Conservation (phyloP, 805 yeast genomes). For the Pichia deserticola region DNA sequence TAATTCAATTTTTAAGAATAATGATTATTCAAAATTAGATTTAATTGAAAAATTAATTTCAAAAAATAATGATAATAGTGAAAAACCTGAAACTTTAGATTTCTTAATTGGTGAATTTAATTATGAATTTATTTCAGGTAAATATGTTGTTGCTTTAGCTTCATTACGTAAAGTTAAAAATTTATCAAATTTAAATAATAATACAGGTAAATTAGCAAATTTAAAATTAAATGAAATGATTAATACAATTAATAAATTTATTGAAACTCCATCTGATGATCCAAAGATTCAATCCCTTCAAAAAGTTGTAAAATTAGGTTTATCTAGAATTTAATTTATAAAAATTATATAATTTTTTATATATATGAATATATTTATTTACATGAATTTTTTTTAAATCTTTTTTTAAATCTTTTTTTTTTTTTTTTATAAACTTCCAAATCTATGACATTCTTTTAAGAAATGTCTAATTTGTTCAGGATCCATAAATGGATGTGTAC, state of each 20-base stretch:
- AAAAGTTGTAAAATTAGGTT: conserved; percentile 11
- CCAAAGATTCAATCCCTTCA: conserved; percentile 8
- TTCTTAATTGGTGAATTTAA: conserved; percentile 11
- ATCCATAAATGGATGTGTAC: conserved; percentile 96
- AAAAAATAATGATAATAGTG: background rate
- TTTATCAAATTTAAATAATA: background rate
- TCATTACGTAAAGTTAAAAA: conserved; percentile 11
- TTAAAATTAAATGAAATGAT: conserved; percentile 3
- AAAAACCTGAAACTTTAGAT: conserved; percentile 6
- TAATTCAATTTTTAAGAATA: conserved; percentile 22
- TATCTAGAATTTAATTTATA: conserved; percentile 9
- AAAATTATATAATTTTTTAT: background rate
- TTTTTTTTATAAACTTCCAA: conserved; percentile 8
- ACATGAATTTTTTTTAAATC: background rate
- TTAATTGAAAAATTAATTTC: conserved; percentile 15
- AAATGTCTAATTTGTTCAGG: conserved; percentile 84
- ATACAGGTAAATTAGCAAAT: background rate
- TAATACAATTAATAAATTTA: background rate
- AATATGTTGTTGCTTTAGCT: conserved; percentile 12
- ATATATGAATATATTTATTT: background rate
- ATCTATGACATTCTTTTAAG: conserved; percentile 48
- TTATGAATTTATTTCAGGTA: conserved; percentile 8
- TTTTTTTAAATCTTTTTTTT: background rate
- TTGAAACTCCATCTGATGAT: conserved; percentile 8
- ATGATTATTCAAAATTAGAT: conserved; percentile 33